Conservation (phyloP, 495 filamentous ascomycete genomes). For the Xylaria venustula region DNA sequence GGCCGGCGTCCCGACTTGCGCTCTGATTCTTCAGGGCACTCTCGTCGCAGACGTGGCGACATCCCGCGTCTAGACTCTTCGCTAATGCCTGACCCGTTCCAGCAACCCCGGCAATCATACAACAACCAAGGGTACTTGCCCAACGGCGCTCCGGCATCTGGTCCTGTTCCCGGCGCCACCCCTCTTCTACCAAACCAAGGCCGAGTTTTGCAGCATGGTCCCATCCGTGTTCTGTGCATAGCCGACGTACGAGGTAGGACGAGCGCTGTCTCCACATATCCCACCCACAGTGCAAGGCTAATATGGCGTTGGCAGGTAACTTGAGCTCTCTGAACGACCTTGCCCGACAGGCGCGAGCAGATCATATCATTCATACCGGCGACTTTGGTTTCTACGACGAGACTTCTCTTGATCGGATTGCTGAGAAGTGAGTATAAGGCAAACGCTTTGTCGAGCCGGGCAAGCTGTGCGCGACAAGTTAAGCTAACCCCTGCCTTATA, state of each 20-base stretch:
- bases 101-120: constrained; percentile 43
- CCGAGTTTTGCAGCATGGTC: constrained; percentile 77
- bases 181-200: constrained; percentile 59
- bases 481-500: constrained; percentile 35
- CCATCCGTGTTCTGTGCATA: constrained; percentile 86
- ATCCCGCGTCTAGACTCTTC: neutral
- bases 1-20: neutral
- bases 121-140: constrained; percentile 50
- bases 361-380: constrained; percentile 97
- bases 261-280: neutral
- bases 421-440: constrained; percentile 78
- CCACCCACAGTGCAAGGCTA: constrained; percentile 8
- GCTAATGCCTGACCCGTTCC: constrained; percentile 24
- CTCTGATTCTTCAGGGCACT: neutral
- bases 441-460: constrained; percentile 15
- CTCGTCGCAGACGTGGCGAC: constrained; percentile 6
- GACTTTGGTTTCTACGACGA: constrained; percentile 99
- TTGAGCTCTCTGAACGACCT: constrained; percentile 94
- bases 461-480: constrained; percentile 12
- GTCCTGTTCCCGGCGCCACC: constrained; percentile 49
- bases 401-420: constrained; percentile 91
- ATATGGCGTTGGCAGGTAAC: constrained; percentile 64
- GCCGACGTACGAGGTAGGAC: constrained; percentile 92
- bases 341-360: constrained; percentile 86
- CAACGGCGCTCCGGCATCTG: constrained; percentile 50